These are phyloP conservation scores for Epichloe baconii DNA, from an alignment of 2,329 filamentous ascomycete species.

Conservation along the genomic window DNA sequence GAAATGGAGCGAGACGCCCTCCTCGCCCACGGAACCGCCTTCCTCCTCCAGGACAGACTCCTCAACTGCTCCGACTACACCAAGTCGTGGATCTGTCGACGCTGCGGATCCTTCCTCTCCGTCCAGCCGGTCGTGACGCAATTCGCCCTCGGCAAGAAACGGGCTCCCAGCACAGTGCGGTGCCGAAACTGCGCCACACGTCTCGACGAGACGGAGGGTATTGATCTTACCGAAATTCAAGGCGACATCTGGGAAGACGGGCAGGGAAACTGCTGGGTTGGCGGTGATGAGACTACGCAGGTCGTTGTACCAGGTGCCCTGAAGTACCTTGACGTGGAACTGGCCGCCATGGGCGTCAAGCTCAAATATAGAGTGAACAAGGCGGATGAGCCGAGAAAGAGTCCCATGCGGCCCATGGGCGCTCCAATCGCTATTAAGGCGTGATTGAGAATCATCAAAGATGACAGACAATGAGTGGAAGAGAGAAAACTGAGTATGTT, in stretches of 20 bases:
- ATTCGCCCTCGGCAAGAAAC: constrained; percentile 47
- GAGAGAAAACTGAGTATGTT: background rate
- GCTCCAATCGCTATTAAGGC: constrained; percentile 7
- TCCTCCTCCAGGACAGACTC: constrained; percentile 84
- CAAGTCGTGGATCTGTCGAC: constrained; percentile 76
- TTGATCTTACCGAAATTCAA: constrained; percentile 41
- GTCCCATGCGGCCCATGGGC: constrained; percentile 31
- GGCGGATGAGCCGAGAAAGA: constrained; percentile 52
- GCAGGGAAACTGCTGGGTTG: constrained; percentile 68
- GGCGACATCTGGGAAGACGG: constrained; percentile 90
- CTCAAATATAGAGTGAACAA: constrained; percentile 63
- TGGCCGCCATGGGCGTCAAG: constrained; percentile 92
- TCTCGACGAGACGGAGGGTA: constrained; percentile 43
- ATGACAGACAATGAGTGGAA: background rate
- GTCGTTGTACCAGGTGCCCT: constrained; percentile 89
- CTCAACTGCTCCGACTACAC: constrained; percentile 96
- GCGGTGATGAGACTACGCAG: constrained; percentile 80
- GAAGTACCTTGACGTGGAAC: constrained; percentile 85
- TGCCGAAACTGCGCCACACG: constrained; percentile 65
- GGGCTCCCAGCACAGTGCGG: constrained; percentile 55
- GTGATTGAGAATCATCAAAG: background rate
- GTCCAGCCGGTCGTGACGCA: constrained; percentile 66
- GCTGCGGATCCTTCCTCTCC: constrained; percentile 81
- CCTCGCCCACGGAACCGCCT: constrained; percentile 88
- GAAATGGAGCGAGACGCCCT: constrained; percentile 98